Evolutionary conservation across 176 grass and related monocot species (phyloP), one percentile per base, ranked within the genome.

Genomic region (Oryza meridionalis): DNA sequence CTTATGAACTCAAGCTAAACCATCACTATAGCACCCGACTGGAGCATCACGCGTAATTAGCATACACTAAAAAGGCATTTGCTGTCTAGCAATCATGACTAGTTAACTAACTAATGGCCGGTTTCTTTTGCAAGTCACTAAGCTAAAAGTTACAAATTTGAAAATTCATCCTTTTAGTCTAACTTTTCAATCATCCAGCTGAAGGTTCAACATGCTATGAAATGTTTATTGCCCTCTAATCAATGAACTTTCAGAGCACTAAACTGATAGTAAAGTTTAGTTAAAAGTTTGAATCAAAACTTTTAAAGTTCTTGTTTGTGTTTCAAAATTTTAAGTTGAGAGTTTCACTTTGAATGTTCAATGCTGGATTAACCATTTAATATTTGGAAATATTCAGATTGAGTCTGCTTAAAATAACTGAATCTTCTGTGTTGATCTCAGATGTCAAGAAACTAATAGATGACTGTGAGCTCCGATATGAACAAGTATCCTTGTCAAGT

Each of bases 401-500:
- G 45, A 58, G 72, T 67, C 4, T 72, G 62, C 4, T 74, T 85
- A 72, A 72, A 74, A 72, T 77, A 61, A 67, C 14, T 38, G 11
- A 25, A 75, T 9, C 53, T 64, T 82, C 69, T 79, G 45, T 81
- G 21, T 73, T 91, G 27, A 69, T 14, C 13, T 32, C 69, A 78
- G 81, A 69, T 58, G 59, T 85, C 17, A 61, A 84, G 24, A 81
- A 77, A 77, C 72, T 1, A 35, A 49, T 72, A n/a, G 67, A 78
- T 21, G 15, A 14, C 35, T 73, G 61, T 58, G 65, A 81, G 78
- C 25, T 75, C 70, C 61, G 5, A 70, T 82, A 92, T 80, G 87
- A 90, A 27, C 37, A 79, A 74, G 65, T 83, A 65, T 75, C 44
- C 7, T 63, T 72, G 42, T 87, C 82, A 65, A 81, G 77, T 75